Base-by-base conservation (phyloP, 306 rosid species). In the Pyrus bretschneideri region DNA sequence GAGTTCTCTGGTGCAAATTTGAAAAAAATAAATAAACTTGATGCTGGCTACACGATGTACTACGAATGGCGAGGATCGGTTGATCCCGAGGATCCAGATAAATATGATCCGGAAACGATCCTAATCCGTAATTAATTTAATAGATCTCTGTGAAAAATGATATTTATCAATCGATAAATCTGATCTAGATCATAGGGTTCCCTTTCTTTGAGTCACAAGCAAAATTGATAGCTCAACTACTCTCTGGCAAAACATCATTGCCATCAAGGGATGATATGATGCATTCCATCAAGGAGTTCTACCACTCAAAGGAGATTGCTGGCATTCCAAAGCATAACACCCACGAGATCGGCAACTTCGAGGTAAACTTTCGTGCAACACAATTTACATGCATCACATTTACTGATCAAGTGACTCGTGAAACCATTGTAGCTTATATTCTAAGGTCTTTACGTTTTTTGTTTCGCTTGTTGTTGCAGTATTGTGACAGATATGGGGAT, bases 121-220 rank as follows among this genome's bases (percentile, higher is more conserved):
- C 42, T 38, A 38, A 38, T 38, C 38, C 6, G 38, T 33, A 33
- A 33, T 33, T 5, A 33, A 33, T 33, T 33, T 33, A 33, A 5
- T 33, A 33, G 38, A 33, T 33, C 6, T 33, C 38, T 33, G 38
- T 33, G 17, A 9, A 49, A 49, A 49, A 1, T 14, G 21, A 14
- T 49, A 49, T 15, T 49, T 9, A 25, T 61, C 14, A 29, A 27
- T 70, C 22, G 10, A 23, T 18, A 17, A 49, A 30, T 31, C 5
- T 64, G 6, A 69, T 86, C 79, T 88, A 94, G 98, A 72, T 94
- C 61, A 83, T 94, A 85, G 98, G 97, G 63, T 89, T 92, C 86
- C 98, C 96, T 77, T 94, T 94, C 91, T 95, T 92, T 88, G 97
- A 95, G 81, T 88, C 97, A 46, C 99, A 95, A 90, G 99, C 97